Conservation (phyloP, 306 rosid species). For the Quercus wislizeni region DNA sequence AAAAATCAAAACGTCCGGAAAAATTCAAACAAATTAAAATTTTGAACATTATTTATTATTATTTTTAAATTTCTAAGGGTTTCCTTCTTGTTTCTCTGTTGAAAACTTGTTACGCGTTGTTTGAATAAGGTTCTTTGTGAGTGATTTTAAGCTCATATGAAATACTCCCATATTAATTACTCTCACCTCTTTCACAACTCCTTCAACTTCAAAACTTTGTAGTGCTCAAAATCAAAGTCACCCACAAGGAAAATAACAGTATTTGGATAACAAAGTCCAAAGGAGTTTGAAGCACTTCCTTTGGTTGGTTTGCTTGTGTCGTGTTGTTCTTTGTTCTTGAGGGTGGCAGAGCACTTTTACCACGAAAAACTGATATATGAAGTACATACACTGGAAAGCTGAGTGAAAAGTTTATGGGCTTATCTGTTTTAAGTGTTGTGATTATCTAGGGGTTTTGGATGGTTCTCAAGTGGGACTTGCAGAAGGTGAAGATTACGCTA, state of each 20-base stretch:
- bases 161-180: slow-evolving; percentile 58
- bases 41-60: too few relatives aligned
- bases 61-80: too few relatives aligned
- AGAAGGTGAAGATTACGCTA: slow-evolving; percentile 8
- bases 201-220: slow-evolving; percentile 35
- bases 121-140: too few relatives aligned
- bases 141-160: too few relatives aligned
- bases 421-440: slow-evolving; percentile 12
- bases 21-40: too few relatives aligned
- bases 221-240: slow-evolving; percentile 11
- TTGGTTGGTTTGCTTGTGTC: slow-evolving; percentile 8
- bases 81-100: too few relatives aligned
- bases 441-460: slow-evolving; percentile 18
- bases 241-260: slow-evolving; percentile 7
- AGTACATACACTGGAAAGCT: background rate
- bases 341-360: background rate
- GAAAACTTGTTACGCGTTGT: too few relatives aligned
- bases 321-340: background rate
- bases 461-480: slow-evolving; percentile 30
- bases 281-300: background rate
- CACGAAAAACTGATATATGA: background rate
- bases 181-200: slow-evolving; percentile 42
- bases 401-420: slow-evolving; percentile 6
- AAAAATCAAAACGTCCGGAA: too few relatives aligned
- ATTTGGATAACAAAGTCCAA: background rate